A percentile compares a stretch with the other conserved stretches of the same genome.
phyloP scores from a whole-genome alignment of 495 filamentous ascomycete species.

The Staphylotrichum longicolle region DNA sequence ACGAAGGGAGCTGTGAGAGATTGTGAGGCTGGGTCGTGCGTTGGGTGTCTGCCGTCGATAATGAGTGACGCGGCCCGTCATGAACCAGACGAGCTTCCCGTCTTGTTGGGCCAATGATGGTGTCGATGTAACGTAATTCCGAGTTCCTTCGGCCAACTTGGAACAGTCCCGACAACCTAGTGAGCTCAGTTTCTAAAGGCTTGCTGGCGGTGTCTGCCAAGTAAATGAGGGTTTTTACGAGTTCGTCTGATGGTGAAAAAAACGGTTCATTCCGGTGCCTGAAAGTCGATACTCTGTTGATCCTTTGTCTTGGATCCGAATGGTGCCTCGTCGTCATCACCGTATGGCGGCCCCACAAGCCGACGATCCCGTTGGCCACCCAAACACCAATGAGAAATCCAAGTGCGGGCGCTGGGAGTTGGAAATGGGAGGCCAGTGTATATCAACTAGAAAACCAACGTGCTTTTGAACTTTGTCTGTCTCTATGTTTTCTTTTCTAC shows the following conservation, averaged over 20 bases:
- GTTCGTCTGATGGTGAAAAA: too few relatives aligned
- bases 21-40: too few relatives aligned
- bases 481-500: constrained; percentile 9
- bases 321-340: constrained; percentile 1
- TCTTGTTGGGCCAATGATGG: constrained; percentile 5
- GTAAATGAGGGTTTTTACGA: too few relatives aligned
- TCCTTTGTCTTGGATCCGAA: background rate
- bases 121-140: background rate
- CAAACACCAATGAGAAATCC: too few relatives aligned
- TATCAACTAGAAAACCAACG: background rate
- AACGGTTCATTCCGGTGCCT: background rate
- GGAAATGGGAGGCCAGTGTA: background rate
- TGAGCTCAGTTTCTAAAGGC: background rate
- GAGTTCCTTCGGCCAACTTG: background rate
- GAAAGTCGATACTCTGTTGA: background rate
- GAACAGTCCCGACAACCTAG: background rate
- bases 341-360: constrained; percentile 3
- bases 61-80: constrained; percentile 10
- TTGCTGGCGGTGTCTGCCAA: too few relatives aligned
- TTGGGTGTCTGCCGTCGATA: too few relatives aligned
- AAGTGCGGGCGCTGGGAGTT: too few relatives aligned
- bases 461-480: background rate
- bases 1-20: too few relatives aligned
- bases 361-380: background rate
- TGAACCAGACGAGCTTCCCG: background rate